Percentiles rank a stretch among this genome's conserved stretches.
These are phyloP conservation scores for Nepenthes alata DNA, from an alignment of 179 eudicot species.

Conservation along the genomic window DNA sequence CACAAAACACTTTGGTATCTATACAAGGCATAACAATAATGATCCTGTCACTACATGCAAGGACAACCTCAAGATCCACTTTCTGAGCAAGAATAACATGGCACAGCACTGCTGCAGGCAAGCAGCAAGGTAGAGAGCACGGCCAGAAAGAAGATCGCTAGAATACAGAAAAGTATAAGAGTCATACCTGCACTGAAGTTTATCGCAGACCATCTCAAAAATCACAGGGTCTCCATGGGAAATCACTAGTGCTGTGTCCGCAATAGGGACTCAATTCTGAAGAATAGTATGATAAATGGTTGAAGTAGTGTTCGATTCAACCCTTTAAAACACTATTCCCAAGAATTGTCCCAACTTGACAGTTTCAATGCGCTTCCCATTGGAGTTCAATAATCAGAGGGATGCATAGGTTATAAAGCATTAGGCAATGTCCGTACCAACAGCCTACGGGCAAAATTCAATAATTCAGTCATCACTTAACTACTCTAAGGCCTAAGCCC, in stretches of 20 bases:
- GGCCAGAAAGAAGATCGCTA: not conserved
- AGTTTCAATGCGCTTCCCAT: not conserved
- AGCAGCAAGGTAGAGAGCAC: not conserved
- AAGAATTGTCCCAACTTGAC: slow-evolving; percentile 9
- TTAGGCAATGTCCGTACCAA: not conserved
- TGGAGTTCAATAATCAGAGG: no score
- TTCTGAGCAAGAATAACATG: not conserved
- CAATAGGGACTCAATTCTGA: slow-evolving; percentile 30
- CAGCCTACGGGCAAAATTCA: no score
- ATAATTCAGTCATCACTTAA: not conserved
- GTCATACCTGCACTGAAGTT: slow-evolving; percentile 12
- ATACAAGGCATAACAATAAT: not conserved
- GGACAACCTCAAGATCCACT: no score
- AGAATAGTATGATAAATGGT: slow-evolving; percentile 36
- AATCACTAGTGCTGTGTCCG: slow-evolving; percentile 7
- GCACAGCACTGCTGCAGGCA: not conserved
- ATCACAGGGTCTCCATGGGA: slow-evolving; percentile 12
- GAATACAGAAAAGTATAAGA: slow-evolving; percentile 1
- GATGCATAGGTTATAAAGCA: not conserved
- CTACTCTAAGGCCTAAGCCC: slow-evolving; percentile 5
- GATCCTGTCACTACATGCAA: not conserved
- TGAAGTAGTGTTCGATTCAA: slow-evolving; percentile 32
- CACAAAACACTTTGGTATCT: not conserved
- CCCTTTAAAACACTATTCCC: slow-evolving; percentile 42
- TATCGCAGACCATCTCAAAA: slow-evolving; percentile 4